A percentile compares a stretch with the other conserved stretches of the same genome.
These are phyloP conservation scores for Tetrahymena borealis DNA, from an alignment of 73 alveolate species.

Conservation along the genomic window DNA sequence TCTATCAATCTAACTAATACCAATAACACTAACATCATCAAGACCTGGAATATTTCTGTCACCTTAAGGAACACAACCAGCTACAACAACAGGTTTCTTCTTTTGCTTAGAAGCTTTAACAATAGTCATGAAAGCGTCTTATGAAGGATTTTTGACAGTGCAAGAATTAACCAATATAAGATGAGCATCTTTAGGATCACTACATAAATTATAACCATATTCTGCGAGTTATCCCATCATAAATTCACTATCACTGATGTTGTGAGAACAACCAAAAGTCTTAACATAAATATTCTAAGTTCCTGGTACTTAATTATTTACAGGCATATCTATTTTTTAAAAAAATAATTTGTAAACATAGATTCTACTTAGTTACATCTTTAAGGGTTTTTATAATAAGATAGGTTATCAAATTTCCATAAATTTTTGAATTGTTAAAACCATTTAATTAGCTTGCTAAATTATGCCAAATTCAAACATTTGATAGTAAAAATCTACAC, in stretches of 20 bases:
- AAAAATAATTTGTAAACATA: background rate
- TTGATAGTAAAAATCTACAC: too few species aligned
- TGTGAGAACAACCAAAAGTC: conserved; percentile 92
- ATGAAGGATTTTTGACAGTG: conserved; percentile 88
- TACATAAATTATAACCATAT: conserved; percentile 81
- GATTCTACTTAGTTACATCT: background rate
- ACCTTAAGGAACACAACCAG: conserved; percentile 71
- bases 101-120: conserved; percentile 46
- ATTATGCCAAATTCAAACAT: too few species aligned
- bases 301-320: conserved; percentile 47
- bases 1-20: conserved; percentile 86
- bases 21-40: conserved; percentile 79
- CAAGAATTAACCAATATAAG: conserved; percentile 75
- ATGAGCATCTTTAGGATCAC: conserved; percentile 73
- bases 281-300: conserved; percentile 56
- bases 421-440: too few species aligned
- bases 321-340: conserved; percentile 20
- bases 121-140: conserved; percentile 67
- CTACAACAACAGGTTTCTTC: conserved; percentile 52
- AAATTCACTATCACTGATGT: conserved; percentile 85
- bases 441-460: too few species aligned
- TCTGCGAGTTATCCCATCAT: conserved; percentile 85
- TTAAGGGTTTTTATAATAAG: too few species aligned
- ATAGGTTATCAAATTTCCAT: too few species aligned
- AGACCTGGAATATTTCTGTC: conserved; percentile 48